A percentile compares a stretch with the other conserved stretches of the same genome.
Evolutionary conservation across 2,329 filamentous ascomycete species (phyloP).

Genomic region (Geoglossum cookeanum): DNA sequence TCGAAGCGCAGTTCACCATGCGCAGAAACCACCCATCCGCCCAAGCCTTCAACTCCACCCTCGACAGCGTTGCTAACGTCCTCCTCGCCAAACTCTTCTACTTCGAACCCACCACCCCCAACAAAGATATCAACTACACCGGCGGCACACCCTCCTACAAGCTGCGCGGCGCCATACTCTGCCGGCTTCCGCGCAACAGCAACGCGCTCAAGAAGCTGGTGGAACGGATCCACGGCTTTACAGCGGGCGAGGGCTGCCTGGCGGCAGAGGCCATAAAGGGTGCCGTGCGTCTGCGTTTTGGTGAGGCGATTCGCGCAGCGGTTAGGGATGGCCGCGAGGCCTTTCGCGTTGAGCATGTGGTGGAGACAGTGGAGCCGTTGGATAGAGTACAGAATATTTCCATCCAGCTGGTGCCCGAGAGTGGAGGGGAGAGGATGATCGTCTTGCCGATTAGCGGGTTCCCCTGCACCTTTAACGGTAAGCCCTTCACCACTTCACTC

Average conservation of each 20-base stretch:
- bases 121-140: background rate
- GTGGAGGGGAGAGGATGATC: background rate
- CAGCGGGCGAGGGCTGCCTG: background rate
- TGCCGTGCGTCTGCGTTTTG: background rate
- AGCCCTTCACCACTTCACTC: background rate
- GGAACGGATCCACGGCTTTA: background rate
- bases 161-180: background rate
- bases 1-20: background rate
- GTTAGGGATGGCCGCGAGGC: background rate
- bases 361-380: background rate
- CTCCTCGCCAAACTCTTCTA: background rate
- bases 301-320: background rate
- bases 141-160: background rate
- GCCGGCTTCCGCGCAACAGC: background rate
- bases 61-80: background rate
- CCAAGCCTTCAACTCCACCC: background rate
- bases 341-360: background rate
- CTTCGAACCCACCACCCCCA: background rate
- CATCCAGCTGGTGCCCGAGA: background rate
- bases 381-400: background rate
- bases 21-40: background rate
- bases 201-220: background rate
- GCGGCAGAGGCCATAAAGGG: background rate
- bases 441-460: background rate
- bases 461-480: background rate